Conservation (phyloP, 139 green algal species). For the Coelastrella sp. region DNA sequence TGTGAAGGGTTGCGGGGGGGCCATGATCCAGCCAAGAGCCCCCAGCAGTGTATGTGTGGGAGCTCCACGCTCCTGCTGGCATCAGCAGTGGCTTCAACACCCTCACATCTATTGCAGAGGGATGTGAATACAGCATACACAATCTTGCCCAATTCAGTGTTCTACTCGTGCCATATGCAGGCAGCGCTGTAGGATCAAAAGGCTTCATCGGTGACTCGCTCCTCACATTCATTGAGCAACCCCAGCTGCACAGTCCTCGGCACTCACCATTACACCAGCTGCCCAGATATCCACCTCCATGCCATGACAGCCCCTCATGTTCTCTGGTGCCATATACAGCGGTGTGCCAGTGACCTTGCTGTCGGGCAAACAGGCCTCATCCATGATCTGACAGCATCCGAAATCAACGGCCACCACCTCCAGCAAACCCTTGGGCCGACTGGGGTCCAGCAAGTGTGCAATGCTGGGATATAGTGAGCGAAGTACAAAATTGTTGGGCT, state of each 20-base stretch:
- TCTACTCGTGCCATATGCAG: too few species aligned
- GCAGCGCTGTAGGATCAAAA: not conserved
- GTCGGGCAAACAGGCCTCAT: not conserved
- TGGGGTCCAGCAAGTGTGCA: conserved; percentile 38
- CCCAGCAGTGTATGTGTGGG: too few species aligned
- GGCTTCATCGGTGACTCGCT: not conserved
- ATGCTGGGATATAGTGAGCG: conserved; percentile 44
- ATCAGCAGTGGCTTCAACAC: too few species aligned
- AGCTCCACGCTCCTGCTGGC: too few species aligned
- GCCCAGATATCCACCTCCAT: conserved; percentile 53
- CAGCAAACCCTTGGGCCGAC: conserved; percentile 22
- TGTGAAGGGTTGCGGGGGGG: too few species aligned
- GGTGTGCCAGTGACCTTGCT: conserved; percentile 38
- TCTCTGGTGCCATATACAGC: conserved; percentile 57
- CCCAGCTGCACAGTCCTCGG: not conserved
- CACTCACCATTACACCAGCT: conserved; percentile 50
- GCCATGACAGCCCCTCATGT: conserved; percentile 33
- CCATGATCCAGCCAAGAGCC: too few species aligned
- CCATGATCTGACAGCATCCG: conserved; percentile 22
- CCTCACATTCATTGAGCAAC: not conserved
- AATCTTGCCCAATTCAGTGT: too few species aligned
- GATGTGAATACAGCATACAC: not conserved
- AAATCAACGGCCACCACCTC: conserved; percentile 42
- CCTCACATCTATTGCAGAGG: not conserved
- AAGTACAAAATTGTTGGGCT: conserved; percentile 80